Conservation (phyloP, 768 basidiomycete genomes). For the Punctularia strigosozonata region DNA sequence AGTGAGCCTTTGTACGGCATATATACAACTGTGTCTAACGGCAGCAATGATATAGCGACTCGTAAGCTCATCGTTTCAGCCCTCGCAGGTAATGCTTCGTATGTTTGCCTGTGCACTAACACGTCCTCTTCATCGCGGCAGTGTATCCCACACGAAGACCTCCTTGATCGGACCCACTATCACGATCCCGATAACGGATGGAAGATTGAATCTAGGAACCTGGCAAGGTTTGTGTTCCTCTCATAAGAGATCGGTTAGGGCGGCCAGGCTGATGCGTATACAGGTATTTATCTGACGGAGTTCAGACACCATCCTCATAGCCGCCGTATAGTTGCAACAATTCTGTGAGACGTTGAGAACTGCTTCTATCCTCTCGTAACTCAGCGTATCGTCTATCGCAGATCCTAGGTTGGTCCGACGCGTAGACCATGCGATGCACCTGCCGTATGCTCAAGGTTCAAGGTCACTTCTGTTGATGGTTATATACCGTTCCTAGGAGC, state of each 20-base stretch:
- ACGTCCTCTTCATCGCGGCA: slow-evolving; percentile 14
- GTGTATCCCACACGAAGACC: slow-evolving; percentile 86
- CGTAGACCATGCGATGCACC: too few species aligned
- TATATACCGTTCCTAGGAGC: neutral
- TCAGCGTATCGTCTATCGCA: too few species aligned
- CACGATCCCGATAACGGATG: slow-evolving; percentile 75
- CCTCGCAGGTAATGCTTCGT: slow-evolving; percentile 2
- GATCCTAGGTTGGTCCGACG: too few species aligned
- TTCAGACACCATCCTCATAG: slow-evolving; percentile 61
- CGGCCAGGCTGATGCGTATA: neutral
- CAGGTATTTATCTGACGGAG: slow-evolving; percentile 81
- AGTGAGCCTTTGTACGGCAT: slow-evolving; percentile 37
- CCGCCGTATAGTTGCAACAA: slow-evolving; percentile 68
- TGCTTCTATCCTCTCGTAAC: neutral
- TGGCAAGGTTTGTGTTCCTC: slow-evolving; percentile 84
- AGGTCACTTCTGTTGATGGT: neutral
- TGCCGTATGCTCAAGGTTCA: too few species aligned
- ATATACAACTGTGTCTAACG: slow-evolving; percentile 2
- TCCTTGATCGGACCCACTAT: slow-evolving; percentile 76
- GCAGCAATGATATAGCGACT: slow-evolving; percentile 40
- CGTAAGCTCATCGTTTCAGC: slow-evolving; percentile 32
- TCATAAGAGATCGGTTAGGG: too few species aligned
- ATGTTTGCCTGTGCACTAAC: too few species aligned
- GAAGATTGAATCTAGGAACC: slow-evolving; percentile 69
- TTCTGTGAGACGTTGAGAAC: slow-evolving; percentile 38